A percentile compares a stretch with the other conserved stretches of the same genome.
phyloP scores from a whole-genome alignment of 345 rosid genomes.

The Eucalyptus polybractea region DNA sequence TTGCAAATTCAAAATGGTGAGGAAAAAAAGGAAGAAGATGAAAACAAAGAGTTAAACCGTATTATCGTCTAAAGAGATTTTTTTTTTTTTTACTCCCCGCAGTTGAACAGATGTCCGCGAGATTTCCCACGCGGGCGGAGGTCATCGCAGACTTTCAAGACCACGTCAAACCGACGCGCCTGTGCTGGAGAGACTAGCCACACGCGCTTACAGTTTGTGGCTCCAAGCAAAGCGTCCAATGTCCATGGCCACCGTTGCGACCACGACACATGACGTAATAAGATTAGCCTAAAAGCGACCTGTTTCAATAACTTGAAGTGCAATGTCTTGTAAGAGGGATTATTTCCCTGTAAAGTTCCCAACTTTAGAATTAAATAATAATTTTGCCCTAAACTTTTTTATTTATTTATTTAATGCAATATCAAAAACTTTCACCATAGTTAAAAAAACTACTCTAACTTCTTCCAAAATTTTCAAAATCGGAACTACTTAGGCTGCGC shows the following conservation, averaged over 20 bases:
- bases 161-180: neutral
- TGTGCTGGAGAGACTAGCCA: neutral
- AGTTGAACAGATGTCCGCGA: neutral
- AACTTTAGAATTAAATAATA: neutral
- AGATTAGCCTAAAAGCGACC: neutral
- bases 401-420: too few relatives aligned
- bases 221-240: neutral
- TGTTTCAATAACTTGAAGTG: neutral
- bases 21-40: neutral
- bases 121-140: neutral
- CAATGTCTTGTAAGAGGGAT: neutral
- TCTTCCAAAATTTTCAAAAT: neutral
- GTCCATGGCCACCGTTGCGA: neutral
- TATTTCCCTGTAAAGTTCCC: neutral
- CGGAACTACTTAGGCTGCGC: too few relatives aligned
- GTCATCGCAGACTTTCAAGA: neutral
- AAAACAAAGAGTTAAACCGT: neutral
- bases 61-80: neutral
- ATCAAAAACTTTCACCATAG: too few relatives aligned
- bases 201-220: neutral
- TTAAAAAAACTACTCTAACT: neutral
- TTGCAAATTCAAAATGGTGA: neutral
- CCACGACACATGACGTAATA: neutral
- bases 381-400: neutral
- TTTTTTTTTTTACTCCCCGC: neutral